Conservation (phyloP, 768 basidiomycete species). For the Suillus sp. region DNA sequence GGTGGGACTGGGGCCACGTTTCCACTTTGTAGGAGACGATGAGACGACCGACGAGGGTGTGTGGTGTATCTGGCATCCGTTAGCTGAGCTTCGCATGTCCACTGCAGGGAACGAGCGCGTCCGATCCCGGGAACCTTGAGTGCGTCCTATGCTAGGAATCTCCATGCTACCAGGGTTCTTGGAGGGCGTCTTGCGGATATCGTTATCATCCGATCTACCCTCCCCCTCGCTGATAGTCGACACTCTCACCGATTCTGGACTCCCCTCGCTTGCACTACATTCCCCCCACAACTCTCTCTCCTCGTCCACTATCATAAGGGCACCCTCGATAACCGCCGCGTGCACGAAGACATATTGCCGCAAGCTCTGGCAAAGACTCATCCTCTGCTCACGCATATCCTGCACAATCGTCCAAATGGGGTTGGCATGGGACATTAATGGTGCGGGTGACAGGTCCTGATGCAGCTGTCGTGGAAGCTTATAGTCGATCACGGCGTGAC, state of each 20-base stretch:
- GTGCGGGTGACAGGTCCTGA: constrained; percentile 52
- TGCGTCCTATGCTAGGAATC: constrained; percentile 5
- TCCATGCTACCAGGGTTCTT: constrained; percentile 9
- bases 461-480: constrained; percentile 65
- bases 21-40: constrained; percentile 47
- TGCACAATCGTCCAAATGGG: constrained; percentile 85
- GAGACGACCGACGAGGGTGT: constrained; percentile 18
- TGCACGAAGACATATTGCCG: constrained; percentile 95
- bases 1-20: constrained; percentile 72
- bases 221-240: constrained; percentile 16
- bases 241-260: constrained; percentile 17
- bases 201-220: constrained; percentile 22
- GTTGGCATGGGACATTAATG: constrained; percentile 64
- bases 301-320: constrained; percentile 76
- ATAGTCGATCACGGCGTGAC: constrained; percentile 47
- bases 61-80: constrained; percentile 11
- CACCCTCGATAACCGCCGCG: constrained; percentile 80
- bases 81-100: constrained; percentile 14
- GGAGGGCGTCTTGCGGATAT: constrained; percentile 16
- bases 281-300: constrained; percentile 47
- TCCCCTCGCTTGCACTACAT: constrained; percentile 23
- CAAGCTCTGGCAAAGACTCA: constrained; percentile 94
- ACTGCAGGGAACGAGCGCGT: constrained; percentile 14
- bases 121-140: constrained; percentile 11
- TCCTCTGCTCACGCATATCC: constrained; percentile 94